Evolutionary conservation across 2,329 filamentous ascomycete species (phyloP), one percentile per base, ranked within the genome.

Genomic region (Cercospora beticola): DNA sequence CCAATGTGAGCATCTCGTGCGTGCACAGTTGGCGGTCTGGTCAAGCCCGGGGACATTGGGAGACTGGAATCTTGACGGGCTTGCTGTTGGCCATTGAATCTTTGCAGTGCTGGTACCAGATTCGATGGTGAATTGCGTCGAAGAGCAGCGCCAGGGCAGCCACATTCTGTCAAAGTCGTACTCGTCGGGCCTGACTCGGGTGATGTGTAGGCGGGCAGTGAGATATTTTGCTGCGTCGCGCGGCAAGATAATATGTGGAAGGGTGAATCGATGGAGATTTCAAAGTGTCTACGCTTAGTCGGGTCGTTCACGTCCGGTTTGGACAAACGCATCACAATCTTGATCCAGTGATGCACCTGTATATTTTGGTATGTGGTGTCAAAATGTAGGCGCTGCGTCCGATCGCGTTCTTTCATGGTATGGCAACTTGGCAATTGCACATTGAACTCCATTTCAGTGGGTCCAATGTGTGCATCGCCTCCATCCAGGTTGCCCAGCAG

Each of bases 271-370:
- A 97, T 97, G 73, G 93, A 97, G 75, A 97, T 97, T 79, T 97
- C 94, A 74, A 97, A 97, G 78, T 97, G 94, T 36, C 93, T 88
- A 71, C 93, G 88, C 77, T 94, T 94, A 0, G 84, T 84, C 0
- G 93, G 89, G 75, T 97, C 92, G 10, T 90, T 88, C 46, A 89
- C 87, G 74, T 97, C 94, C 14, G 91, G 83, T 74, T 92, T 93
- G 31, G 93, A 97, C 58, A 97, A 89, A 63, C 94, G 90, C 88
- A 97, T 92, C 70, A 97, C 93, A 76, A 97, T 93, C 92, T 97
- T 97, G 79, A 97, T 97, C 93, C 93, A 97, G 78, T 97, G 94
- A 78, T 92, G 93, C 64, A 97, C 93, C 75, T 95, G 92, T 63
- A 97, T 94, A 71, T 96, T 96, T 76, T 93, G 91, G 85, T 94